Percentiles rank a stretch among this genome's conserved stretches.
phyloP scores from a whole-genome alignment of 2,329 filamentous ascomycete genomes.

The Colletotrichum sp. region DNA sequence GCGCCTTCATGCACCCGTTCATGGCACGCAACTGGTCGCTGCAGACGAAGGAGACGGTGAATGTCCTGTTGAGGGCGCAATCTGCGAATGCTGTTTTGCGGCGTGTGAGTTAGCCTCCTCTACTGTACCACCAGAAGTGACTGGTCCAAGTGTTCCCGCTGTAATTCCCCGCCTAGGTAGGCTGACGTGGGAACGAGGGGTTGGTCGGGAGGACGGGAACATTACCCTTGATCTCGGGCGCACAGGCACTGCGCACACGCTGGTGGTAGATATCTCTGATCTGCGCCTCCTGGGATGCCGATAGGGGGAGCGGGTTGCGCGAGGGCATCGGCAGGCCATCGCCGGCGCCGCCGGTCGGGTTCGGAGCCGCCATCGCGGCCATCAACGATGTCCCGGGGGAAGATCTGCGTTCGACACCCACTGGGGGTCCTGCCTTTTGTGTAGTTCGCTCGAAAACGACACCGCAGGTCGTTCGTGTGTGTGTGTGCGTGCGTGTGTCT shows the following conservation, averaged over 20 bases:
- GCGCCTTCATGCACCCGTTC: constrained; percentile 91
- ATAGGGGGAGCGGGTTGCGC: constrained; percentile 82
- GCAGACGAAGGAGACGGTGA: constrained; percentile 88
- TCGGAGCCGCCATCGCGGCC: constrained; percentile 45
- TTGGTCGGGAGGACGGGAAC: not conserved
- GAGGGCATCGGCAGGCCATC: constrained; percentile 53
- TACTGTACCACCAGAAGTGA: not conserved
- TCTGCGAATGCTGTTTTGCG: constrained; percentile 80
- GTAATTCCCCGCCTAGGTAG: not conserved
- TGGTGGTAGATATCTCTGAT: constrained; percentile 82
- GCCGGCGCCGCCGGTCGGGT: constrained; percentile 28
- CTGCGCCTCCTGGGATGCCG: constrained; percentile 79
- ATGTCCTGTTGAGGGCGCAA: constrained; percentile 84
- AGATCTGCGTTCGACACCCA: not conserved
- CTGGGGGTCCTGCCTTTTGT: not conserved
- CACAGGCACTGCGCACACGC: constrained; percentile 76
- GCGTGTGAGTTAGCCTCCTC: not conserved
- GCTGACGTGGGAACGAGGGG: not conserved
- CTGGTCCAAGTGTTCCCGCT: not conserved
- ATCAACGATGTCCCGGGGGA: constrained; percentile 24
- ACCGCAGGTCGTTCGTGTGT: not conserved
- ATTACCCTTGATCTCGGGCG: constrained; percentile 76
- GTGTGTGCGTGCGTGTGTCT: not conserved
- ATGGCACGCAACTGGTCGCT: constrained; percentile 79
- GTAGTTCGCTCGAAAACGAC: not conserved